These are phyloP conservation scores for Pyrenochaeta sp. DNA, from an alignment of 2,329 filamentous ascomycete species.

Conservation along the genomic window DNA sequence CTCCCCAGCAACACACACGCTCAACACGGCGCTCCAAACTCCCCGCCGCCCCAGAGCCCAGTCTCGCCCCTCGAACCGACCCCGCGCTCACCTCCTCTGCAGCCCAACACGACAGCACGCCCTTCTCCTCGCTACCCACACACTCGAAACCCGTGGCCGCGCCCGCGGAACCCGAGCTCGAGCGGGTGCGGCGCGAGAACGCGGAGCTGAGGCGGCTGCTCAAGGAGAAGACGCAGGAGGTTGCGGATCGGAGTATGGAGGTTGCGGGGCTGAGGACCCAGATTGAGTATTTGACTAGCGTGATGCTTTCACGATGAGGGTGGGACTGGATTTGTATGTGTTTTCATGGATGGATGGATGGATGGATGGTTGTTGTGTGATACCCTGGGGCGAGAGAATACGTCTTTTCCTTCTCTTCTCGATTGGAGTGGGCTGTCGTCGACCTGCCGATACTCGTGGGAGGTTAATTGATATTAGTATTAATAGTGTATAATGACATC, in stretches of 20 bases:
- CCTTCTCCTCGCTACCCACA: slow-evolving; percentile 18
- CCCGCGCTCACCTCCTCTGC: slow-evolving; percentile 26
- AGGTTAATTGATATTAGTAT: too few relatives aligned
- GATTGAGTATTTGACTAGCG: slow-evolving; percentile 34
- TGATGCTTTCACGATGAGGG: slow-evolving; percentile 9
- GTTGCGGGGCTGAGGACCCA: slow-evolving; percentile 35
- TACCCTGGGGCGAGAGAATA: too few relatives aligned
- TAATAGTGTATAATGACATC: too few relatives aligned
- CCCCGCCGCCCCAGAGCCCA: background rate
- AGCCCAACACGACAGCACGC: slow-evolving; percentile 25
- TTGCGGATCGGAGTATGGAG: slow-evolving; percentile 34
- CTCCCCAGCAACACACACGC: too few relatives aligned
- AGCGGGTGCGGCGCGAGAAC: slow-evolving; percentile 32
- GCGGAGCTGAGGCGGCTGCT: slow-evolving; percentile 27
- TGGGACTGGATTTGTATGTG: background rate
- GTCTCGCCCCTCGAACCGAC: slow-evolving; percentile 18
- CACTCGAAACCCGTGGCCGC: background rate
- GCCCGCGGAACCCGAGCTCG: slow-evolving; percentile 17
- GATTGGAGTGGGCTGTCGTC: too few relatives aligned
- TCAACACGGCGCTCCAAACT: background rate
- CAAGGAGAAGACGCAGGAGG: slow-evolving; percentile 28
- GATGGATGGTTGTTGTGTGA: too few relatives aligned
- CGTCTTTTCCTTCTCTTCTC: too few relatives aligned
- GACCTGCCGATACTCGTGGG: too few relatives aligned
- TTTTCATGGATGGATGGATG: background rate